Percentiles rank a stretch among this genome's conserved stretches.
Evolutionary conservation across 2,329 filamentous ascomycete species (phyloP).

Genomic region (Alternaria panax): DNA sequence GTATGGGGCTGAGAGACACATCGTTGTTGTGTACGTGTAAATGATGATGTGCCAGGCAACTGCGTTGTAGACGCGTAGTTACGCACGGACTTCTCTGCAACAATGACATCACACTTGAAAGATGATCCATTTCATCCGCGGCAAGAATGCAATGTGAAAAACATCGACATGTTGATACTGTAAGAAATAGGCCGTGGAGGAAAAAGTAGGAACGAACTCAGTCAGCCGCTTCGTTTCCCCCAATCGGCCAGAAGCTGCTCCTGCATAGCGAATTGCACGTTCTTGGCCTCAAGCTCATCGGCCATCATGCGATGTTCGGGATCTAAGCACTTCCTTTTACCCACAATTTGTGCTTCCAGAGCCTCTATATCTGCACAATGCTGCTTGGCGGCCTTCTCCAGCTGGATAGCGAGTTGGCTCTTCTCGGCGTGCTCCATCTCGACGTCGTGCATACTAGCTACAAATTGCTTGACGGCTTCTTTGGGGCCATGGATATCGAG

Average conservation of each 20-base stretch:
- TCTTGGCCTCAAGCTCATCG: slow-evolving; percentile 22
- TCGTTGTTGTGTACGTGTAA: not conserved
- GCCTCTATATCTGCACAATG: not conserved
- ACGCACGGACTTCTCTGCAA: slow-evolving; percentile 1
- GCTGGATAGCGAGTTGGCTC: not conserved
- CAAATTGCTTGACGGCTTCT: slow-evolving; percentile 8
- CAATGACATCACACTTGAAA: slow-evolving; percentile 1
- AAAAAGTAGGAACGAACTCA: no score
- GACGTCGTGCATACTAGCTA: slow-evolving; percentile 5
- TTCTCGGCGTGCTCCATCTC: slow-evolving; percentile 8
- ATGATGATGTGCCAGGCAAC: not conserved
- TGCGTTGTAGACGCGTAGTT: not conserved
- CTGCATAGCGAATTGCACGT: slow-evolving; percentile 10
- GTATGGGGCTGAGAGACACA: not conserved
- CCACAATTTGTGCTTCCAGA: not conserved
- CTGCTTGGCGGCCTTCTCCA: not conserved
- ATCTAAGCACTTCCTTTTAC: not conserved
- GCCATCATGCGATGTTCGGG: slow-evolving; percentile 10
- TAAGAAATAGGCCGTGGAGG: not conserved
- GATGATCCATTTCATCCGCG: not conserved
- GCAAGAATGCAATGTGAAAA: not conserved
- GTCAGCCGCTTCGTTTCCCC: not conserved
- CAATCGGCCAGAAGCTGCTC: not conserved
- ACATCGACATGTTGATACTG: not conserved
- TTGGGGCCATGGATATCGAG: slow-evolving; percentile 23